Evolutionary conservation across 2,329 filamentous ascomycete species (phyloP).

Genomic region (Monilinia fructigena): DNA sequence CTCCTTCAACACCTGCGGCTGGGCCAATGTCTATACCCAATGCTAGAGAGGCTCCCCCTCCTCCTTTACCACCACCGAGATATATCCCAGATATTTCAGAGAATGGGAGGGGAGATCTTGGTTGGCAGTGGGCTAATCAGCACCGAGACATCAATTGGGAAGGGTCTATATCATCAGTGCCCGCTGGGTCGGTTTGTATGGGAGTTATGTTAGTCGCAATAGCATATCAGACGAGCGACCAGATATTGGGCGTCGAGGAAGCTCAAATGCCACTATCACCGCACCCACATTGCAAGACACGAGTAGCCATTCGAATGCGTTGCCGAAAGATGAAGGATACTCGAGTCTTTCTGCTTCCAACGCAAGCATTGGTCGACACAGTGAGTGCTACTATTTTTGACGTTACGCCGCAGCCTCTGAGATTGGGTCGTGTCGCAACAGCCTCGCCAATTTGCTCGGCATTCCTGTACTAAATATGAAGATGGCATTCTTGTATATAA

Average conservation of each 20-base stretch:
- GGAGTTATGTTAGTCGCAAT: constrained; percentile 42
- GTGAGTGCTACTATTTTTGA: constrained; percentile 33
- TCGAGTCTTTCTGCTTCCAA: constrained; percentile 40
- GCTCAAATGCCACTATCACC: constrained; percentile 45
- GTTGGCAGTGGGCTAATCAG: constrained; percentile 58
- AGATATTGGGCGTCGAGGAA: constrained; percentile 40
- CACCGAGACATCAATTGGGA: constrained; percentile 49
- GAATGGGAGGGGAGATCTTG: constrained; percentile 56
- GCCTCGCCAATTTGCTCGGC: constrained; percentile 11
- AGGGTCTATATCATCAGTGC: constrained; percentile 44
- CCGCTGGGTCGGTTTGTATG: constrained; percentile 49
- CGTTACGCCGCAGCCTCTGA: not conserved
- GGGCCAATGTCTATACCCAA: constrained; percentile 64
- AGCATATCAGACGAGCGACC: constrained; percentile 34
- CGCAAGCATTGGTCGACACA: constrained; percentile 38
- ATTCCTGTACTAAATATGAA: constrained; percentile 4
- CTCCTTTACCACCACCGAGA: constrained; percentile 63
- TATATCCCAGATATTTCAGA: constrained; percentile 53
- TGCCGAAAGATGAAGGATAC: constrained; percentile 41
- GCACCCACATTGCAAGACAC: constrained; percentile 44
- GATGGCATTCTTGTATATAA: not conserved
- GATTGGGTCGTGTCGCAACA: not conserved
- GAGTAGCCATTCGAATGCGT: not conserved
- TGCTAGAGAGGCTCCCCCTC: constrained; percentile 53
- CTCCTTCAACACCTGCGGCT: constrained; percentile 43